phyloP scores from a whole-genome alignment of 352 stramenopile genomes.

The Albugo laibachii region DNA sequence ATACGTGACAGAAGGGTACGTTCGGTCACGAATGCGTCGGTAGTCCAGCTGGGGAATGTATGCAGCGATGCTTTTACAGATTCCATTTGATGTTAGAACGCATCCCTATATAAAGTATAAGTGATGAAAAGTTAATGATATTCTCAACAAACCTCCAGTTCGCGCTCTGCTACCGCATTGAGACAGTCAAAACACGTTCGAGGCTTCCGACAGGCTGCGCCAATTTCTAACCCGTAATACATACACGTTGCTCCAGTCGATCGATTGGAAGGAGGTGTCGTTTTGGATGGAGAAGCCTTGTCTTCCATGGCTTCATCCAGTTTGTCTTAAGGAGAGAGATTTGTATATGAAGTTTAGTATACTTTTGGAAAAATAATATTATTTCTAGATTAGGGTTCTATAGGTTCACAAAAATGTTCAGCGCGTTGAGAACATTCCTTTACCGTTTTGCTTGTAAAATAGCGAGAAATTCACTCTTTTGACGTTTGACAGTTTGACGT shows the following conservation, averaged over 20 bases:
- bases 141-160: constrained; percentile 3
- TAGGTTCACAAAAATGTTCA: too few relatives aligned
- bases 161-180: constrained; percentile 17
- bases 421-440: too few relatives aligned
- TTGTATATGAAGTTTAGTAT: too few relatives aligned
- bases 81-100: constrained; percentile 27
- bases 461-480: too few relatives aligned
- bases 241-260: constrained; percentile 29
- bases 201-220: constrained; percentile 25
- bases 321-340: too few relatives aligned
- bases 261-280: too few relatives aligned
- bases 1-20: constrained; percentile 17
- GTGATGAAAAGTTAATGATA: not conserved
- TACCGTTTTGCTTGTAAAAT: too few relatives aligned
- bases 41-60: constrained; percentile 33
- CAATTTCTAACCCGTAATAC: constrained; percentile 24
- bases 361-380: too few relatives aligned
- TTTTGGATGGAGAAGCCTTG: too few relatives aligned
- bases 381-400: too few relatives aligned
- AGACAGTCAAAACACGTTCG: constrained; percentile 54
- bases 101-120: constrained; percentile 15
- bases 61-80: constrained; percentile 28
- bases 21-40: constrained; percentile 19
- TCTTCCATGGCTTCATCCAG: too few relatives aligned
- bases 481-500: too few relatives aligned